Base-by-base conservation (phyloP, 108 stramenopile species). In the Skeletonema marinoi region DNA sequence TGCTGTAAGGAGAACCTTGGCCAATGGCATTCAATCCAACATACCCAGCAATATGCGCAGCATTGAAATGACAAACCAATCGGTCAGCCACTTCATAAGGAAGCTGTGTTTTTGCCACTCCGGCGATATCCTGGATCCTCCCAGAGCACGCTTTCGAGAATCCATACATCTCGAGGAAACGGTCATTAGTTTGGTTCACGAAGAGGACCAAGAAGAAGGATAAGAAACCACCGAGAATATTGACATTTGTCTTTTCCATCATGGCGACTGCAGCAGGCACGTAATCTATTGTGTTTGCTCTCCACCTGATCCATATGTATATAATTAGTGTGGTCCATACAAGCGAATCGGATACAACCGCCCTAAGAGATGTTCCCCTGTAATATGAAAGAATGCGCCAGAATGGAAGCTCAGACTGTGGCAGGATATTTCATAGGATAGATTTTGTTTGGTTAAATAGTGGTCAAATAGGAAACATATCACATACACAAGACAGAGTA, bases 131-230 rank as follows among this genome's bases (percentile, higher is more conserved):
- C 39, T 78, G 74, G 30, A 86, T 82, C 17, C 85, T 80, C 33
- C 86, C 88, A 25, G 77, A 78, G 63, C 77, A 66, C 10, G 75
- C 77, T 74, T 82, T 88, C 4, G 61, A 70, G 25, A 80, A 60
- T 11, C 60, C 21, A 65, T 88, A 86, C 73, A 84, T 67, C 46
- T 59, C 50, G 71, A 82, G 73, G 65, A 78, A 88, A 3, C 85
- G 77, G 6, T 32, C 58, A 63, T 88, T 83, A n/a, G 61, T 86
- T 30, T 78, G 70, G 48, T 78, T 79, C 38, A 88, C 88, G 48
- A 83, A 88, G 63, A 88, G 77, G 12, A 86, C 86, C 14, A 88
- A 17, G 62, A 88, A 88, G 59, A 88, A 88, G 25, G 80, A 74
- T 19, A 88, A 69, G 71, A 88, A 85, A 21, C 78, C 85, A 46